Conservation (phyloP, 805 yeast genomes). For the Kodamaea sagamina region DNA sequence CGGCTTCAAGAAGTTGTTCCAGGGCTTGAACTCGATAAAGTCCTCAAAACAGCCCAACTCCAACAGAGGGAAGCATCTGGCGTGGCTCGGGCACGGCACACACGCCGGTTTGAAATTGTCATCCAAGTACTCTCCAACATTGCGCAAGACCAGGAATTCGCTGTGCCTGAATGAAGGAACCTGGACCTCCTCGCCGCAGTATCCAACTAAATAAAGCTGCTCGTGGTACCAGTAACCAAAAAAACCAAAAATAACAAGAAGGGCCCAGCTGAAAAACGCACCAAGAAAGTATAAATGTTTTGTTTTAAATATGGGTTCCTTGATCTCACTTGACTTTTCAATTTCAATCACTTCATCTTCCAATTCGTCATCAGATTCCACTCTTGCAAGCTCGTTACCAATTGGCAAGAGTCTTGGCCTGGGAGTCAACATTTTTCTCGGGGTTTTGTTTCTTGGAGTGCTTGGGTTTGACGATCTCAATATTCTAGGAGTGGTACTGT, state of each 20-base stretch:
- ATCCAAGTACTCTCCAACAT: slow-evolving; percentile 49
- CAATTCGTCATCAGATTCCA: slow-evolving; percentile 14
- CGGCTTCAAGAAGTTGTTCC: slow-evolving; percentile 56
- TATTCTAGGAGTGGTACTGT: slow-evolving; percentile 11
- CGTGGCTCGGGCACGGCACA: slow-evolving; percentile 78
- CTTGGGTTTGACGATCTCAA: slow-evolving; percentile 13
- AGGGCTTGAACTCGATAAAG: slow-evolving; percentile 51
- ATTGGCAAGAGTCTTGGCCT: slow-evolving; percentile 18
- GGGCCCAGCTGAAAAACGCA: slow-evolving; percentile 20
- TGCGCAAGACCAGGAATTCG: slow-evolving; percentile 29
- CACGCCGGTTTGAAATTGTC: slow-evolving; percentile 59
- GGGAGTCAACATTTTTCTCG: slow-evolving; percentile 11
- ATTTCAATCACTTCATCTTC: slow-evolving; percentile 13
- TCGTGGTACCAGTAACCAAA: slow-evolving; percentile 64
- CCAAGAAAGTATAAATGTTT: slow-evolving; percentile 9
- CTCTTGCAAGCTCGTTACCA: slow-evolving; percentile 13
- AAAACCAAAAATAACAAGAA: slow-evolving; percentile 36
- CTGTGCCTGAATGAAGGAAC: slow-evolving; percentile 41
- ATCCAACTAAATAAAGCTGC: slow-evolving; percentile 64
- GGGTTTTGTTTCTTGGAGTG: slow-evolving; percentile 14
- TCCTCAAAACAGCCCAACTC: slow-evolving; percentile 72
- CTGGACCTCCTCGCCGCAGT: slow-evolving; percentile 66
- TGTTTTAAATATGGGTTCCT: slow-evolving; percentile 6
- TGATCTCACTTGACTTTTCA: background rate
- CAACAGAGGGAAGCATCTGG: slow-evolving; percentile 65